Base-by-base conservation (phyloP, 2,329 filamentous ascomycete species). In the Sphaerulina populicola region DNA sequence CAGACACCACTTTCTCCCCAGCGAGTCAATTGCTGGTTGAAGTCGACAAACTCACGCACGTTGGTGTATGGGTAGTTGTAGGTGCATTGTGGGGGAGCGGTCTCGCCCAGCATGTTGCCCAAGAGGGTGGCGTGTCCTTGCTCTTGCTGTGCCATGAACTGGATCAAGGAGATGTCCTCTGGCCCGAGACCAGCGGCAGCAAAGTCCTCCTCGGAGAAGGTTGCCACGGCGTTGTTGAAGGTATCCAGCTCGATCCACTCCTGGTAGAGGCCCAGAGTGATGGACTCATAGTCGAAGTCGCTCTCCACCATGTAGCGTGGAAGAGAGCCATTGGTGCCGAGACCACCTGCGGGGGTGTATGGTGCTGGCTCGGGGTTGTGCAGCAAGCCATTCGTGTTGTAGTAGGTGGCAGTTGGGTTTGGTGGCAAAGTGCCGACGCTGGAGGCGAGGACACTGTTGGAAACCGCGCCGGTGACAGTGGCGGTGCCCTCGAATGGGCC, bases 221-320 rank as follows among this genome's bases (percentile, higher is more conserved):
- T 78, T 0, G 78, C 80, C 2, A 93, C 75, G 11, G 84, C 86
- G 64, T 85, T 81, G 67, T 86, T 82, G 76, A 93, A 93, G 11
- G 88, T 75, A 64, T 93, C 88, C 1, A 93, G 75, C 69, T 93
- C 86, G 48, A 91, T 88, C 78, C 81, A 93, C 68, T 93, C 87
- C 61, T 89, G 84, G 64, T 91, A 90, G 0, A 91, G 72, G 10
- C 78, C 85, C 10, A 93, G 73, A 0, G 81, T 77, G 29, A 93
- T 75, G 0, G 85, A 89, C 65, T 91, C 77, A 65, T 84, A 93
- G 67, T 93, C 88, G 63, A 89, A 93, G 63, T 94, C 88, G 57
- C 83, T 87, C 61, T 87, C 77, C 0, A 86, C 82, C 54, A 84
- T 81, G 68, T 91, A 91, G 1, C 88, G 79, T 1, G 86, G 86